Conservation (phyloP, 1,139 yeast genomes). For the Pichia sp. region DNA sequence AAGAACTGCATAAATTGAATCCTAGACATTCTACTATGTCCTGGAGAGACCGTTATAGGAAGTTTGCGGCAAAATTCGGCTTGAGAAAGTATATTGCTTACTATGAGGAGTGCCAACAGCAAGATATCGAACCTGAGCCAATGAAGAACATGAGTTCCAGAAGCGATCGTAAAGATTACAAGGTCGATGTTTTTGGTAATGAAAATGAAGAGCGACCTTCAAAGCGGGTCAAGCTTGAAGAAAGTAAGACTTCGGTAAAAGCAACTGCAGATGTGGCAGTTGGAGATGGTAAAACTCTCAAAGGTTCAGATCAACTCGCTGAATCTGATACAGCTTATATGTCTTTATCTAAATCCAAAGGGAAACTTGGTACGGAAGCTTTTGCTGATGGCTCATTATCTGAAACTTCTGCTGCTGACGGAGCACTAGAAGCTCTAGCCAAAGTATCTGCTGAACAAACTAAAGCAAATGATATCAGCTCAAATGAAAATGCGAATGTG, state of each 20-base stretch:
- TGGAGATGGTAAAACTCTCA: neutral
- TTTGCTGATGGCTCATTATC: neutral
- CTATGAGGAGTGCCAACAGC: slow-evolving; percentile 42
- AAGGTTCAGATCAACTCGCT: neutral
- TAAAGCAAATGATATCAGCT: slow-evolving; percentile 1
- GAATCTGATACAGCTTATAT: neutral
- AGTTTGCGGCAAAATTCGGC: slow-evolving; percentile 60
- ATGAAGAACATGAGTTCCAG: slow-evolving; percentile 47
- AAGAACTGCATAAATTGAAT: slow-evolving; percentile 39
- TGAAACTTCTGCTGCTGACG: slow-evolving; percentile 1
- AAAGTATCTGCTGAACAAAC: slow-evolving; percentile 9
- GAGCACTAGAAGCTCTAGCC: slow-evolving; percentile 11
- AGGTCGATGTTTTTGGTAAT: slow-evolving; percentile 16
- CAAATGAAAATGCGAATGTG: slow-evolving; percentile 9
- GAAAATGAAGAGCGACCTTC: slow-evolving; percentile 5
- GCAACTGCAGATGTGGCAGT: neutral
- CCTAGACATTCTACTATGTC: slow-evolving; percentile 58
- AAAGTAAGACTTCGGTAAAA: neutral
- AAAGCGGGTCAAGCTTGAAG: slow-evolving; percentile 8
- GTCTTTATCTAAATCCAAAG: neutral
- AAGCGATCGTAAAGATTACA: slow-evolving; percentile 19
- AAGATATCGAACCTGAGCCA: slow-evolving; percentile 44
- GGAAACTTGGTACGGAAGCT: neutral
- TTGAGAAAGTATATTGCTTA: slow-evolving; percentile 53
- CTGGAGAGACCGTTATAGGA: slow-evolving; percentile 76